These are phyloP conservation scores for Botryosphaeria agaves DNA, from an alignment of 2,329 filamentous ascomycete species.

Conservation along the genomic window DNA sequence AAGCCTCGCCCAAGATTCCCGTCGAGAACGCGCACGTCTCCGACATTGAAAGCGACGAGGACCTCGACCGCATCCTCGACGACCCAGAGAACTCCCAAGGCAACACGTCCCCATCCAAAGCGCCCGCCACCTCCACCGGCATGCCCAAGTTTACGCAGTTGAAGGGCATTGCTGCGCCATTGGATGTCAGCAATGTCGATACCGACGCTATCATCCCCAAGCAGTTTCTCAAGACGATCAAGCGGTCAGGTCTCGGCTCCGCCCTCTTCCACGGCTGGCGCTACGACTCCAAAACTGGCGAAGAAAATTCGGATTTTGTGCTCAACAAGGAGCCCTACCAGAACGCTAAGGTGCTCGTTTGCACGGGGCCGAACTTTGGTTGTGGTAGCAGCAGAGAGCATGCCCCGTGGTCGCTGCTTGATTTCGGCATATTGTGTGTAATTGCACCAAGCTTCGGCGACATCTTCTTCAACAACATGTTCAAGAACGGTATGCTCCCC, in stretches of 20 bases:
- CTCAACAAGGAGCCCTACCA: conserved; percentile 85
- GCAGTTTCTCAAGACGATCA: conserved; percentile 98
- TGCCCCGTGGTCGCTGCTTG: conserved; percentile 89
- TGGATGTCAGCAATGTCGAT: conserved; percentile 83
- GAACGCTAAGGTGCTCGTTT: conserved; percentile 71
- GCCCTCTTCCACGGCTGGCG: conserved; percentile 79
- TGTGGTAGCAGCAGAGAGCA: conserved; percentile 89
- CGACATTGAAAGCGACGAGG: conserved; percentile 41
- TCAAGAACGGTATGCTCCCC: conserved; percentile 98
- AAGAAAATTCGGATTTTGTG: conserved; percentile 65
- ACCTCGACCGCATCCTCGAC: conserved; percentile 46
- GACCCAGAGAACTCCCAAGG: conserved; percentile 50
- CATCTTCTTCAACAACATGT: conserved; percentile 99
- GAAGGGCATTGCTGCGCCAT: conserved; percentile 72
- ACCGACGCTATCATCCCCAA: conserved; percentile 99
- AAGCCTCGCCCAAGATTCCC: conserved; percentile 39
- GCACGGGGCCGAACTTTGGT: conserved; percentile 86
- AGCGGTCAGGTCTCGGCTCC: conserved; percentile 78
- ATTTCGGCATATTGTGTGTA: conserved; percentile 89
- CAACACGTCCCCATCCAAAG: conserved; percentile 37
- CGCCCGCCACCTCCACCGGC: conserved; percentile 35
- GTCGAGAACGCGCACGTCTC: conserved; percentile 41
- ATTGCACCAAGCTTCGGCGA: conserved; percentile 79
- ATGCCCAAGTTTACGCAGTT: conserved; percentile 71
- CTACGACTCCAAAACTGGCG: conserved; percentile 50